A percentile compares a stretch with the other conserved stretches of the same genome.
Evolutionary conservation across 768 basidiomycete species (phyloP).

Genomic region (Leccinellum rugosiceps): DNA sequence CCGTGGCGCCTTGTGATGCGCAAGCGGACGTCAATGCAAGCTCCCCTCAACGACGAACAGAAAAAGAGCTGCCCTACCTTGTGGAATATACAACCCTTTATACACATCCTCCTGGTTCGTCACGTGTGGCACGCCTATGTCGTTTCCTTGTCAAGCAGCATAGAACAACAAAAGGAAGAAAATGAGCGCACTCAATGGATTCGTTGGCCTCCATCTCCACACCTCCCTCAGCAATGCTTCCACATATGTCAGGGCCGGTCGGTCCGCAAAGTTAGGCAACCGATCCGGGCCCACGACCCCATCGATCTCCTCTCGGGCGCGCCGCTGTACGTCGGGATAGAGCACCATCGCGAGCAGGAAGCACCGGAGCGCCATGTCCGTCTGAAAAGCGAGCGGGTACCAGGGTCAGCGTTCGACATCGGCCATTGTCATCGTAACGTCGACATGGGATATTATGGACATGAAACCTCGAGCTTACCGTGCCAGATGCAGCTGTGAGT

Average conservation of each 20-base stretch:
- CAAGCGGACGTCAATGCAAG: neutral
- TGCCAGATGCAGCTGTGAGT: neutral
- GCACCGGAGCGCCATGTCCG: constrained; percentile 6
- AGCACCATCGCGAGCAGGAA: constrained; percentile 27
- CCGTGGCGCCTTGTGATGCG: neutral
- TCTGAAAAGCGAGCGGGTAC: constrained; percentile 5
- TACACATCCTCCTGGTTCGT: constrained; percentile 15
- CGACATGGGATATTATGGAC: too few relatives aligned
- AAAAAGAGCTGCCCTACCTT: constrained; percentile 4
- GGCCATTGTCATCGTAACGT: neutral
- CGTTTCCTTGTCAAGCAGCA: too few relatives aligned
- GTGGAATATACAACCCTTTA: constrained; percentile 19
- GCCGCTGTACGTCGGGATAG: constrained; percentile 25
- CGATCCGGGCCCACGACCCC: constrained; percentile 17
- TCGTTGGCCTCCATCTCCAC: constrained; percentile 18
- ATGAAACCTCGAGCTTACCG: neutral
- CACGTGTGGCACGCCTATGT: neutral
- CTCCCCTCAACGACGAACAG: too few relatives aligned
- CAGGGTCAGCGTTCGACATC: too few relatives aligned
- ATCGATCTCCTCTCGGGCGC: constrained; percentile 28
- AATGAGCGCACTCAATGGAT: constrained; percentile 6
- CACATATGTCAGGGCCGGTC: constrained; percentile 23
- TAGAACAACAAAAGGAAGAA: neutral
- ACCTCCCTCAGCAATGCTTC: constrained; percentile 23
- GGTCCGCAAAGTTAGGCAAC: constrained; percentile 26